Percentiles rank a stretch among this genome's conserved stretches.
These are phyloP conservation scores for Monosporascus cannonballus DNA, from an alignment of 2,329 filamentous ascomycete species.

Conservation along the genomic window DNA sequence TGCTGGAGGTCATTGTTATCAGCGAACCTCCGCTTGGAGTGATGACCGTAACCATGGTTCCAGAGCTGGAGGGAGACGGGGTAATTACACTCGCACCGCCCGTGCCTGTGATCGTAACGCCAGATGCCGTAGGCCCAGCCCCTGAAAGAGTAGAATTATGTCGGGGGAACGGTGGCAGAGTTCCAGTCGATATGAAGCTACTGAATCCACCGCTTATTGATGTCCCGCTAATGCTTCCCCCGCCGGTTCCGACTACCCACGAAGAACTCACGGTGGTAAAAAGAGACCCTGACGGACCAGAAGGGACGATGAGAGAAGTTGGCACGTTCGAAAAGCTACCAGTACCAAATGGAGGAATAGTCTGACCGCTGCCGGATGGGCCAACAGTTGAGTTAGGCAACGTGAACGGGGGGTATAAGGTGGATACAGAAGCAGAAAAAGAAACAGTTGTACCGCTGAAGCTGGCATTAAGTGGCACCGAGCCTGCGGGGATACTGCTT, in stretches of 20 bases:
- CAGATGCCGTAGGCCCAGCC: neutral
- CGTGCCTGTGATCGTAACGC: neutral
- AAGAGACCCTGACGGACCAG: too few species aligned
- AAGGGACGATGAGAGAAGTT: too few species aligned
- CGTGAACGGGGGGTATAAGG: neutral
- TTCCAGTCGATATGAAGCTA: neutral
- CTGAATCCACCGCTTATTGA: neutral
- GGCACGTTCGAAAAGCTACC: neutral
- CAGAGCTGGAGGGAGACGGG: neutral
- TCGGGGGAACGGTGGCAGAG: neutral
- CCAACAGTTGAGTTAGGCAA: neutral
- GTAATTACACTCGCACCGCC: neutral
- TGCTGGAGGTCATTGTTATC: neutral
- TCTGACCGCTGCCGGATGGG: neutral
- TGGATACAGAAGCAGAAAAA: neutral
- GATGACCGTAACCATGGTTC: neutral
- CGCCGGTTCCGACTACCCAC: too few species aligned
- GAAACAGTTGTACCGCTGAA: neutral
- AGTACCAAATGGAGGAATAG: neutral
- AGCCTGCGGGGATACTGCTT: too few species aligned
- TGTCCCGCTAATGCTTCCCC: too few species aligned
- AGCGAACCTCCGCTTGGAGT: neutral
- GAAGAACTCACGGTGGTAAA: too few species aligned
- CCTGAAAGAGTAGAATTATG: neutral
- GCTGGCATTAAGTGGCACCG: too few species aligned